Evolutionary conservation across 2,329 filamentous ascomycete genomes (phyloP).

Genomic region (Microdochium bolleyi): DNA sequence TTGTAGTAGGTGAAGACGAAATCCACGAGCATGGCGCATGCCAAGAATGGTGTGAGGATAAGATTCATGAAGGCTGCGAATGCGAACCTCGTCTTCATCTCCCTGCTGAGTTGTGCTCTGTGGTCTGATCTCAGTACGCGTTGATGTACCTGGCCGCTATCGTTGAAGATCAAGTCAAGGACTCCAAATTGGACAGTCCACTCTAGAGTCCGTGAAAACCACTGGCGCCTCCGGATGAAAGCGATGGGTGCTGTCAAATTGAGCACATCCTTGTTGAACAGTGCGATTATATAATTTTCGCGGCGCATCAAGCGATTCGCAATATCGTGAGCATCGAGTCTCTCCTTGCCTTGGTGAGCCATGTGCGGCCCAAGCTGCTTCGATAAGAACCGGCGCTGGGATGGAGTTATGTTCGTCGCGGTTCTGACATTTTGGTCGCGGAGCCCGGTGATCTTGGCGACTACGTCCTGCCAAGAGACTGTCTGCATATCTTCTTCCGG

Average conservation of each 20-base stretch:
- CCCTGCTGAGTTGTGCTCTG: conserved; percentile 69
- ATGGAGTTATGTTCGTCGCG: conserved; percentile 43
- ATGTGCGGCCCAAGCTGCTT: conserved; percentile 53
- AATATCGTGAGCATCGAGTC: conserved; percentile 93
- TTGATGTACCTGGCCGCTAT: conserved; percentile 77
- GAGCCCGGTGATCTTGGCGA: conserved; percentile 75
- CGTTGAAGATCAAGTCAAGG: conserved; percentile 89
- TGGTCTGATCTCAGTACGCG: conserved; percentile 80
- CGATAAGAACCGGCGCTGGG: conserved; percentile 37
- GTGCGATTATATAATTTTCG: conserved; percentile 92
- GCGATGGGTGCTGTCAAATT: conserved; percentile 82
- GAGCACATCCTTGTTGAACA: conserved; percentile 95
- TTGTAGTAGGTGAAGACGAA: conserved; percentile 96
- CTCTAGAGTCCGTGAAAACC: conserved; percentile 84
- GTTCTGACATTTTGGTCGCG: conserved; percentile 84
- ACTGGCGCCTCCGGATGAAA: conserved; percentile 67
- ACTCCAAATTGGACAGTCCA: conserved; percentile 90
- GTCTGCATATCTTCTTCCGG: conserved; percentile 83
- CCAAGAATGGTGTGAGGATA: conserved; percentile 76
- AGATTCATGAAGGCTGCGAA: conserved; percentile 83
- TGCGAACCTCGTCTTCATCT: conserved; percentile 67
- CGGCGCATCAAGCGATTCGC: conserved; percentile 94
- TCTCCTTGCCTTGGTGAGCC: conserved; percentile 82
- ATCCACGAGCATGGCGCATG: conserved; percentile 78
- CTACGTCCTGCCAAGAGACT: conserved; percentile 87